Conservation (phyloP, 2,329 filamentous ascomycete genomes). For the Curvularia verruculosa region DNA sequence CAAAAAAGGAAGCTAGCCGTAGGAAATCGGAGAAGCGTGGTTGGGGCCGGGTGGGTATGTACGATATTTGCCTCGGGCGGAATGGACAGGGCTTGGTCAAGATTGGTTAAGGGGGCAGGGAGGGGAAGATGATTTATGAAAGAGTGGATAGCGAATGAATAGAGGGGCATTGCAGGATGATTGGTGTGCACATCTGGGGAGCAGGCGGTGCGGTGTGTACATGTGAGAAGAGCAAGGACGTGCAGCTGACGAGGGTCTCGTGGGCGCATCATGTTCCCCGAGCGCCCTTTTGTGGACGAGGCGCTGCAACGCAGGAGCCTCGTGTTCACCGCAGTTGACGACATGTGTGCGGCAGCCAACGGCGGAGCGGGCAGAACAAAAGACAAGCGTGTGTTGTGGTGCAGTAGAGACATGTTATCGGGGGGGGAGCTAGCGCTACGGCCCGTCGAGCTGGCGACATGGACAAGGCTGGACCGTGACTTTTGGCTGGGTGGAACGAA, state of each 20-base stretch:
- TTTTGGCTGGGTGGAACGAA: not conserved
- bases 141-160: conserved; percentile 13
- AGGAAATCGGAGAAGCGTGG: conserved; percentile 24
- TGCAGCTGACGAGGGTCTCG: conserved; percentile 19
- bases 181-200: conserved; percentile 15
- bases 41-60: conserved; percentile 26
- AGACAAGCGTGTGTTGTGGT: not conserved
- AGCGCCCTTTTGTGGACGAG: conserved; percentile 7
- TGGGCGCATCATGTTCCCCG: conserved; percentile 15
- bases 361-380: not conserved
- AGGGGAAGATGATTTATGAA: not conserved
- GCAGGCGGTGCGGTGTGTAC: conserved; percentile 5
- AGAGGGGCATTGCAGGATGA: conserved; percentile 6
- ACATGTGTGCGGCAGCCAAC: not conserved
- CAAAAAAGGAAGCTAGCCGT: conserved; percentile 13
- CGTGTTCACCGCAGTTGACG: conserved; percentile 4
- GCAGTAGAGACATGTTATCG: conserved; percentile 11
- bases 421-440: conserved; percentile 26
- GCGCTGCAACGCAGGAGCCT: conserved; percentile 4
- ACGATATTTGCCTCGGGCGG: conserved; percentile 17
- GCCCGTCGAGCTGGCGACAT: conserved; percentile 20
- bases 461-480: conserved; percentile 10
- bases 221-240: conserved; percentile 16
- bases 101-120: conserved; percentile 27
- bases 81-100: conserved; percentile 11